Percentiles rank a stretch among this genome's conserved stretches.
These are phyloP conservation scores for Ophiostoma pallidulum DNA, from an alignment of 2,329 filamentous ascomycete genomes.

Conservation along the genomic window DNA sequence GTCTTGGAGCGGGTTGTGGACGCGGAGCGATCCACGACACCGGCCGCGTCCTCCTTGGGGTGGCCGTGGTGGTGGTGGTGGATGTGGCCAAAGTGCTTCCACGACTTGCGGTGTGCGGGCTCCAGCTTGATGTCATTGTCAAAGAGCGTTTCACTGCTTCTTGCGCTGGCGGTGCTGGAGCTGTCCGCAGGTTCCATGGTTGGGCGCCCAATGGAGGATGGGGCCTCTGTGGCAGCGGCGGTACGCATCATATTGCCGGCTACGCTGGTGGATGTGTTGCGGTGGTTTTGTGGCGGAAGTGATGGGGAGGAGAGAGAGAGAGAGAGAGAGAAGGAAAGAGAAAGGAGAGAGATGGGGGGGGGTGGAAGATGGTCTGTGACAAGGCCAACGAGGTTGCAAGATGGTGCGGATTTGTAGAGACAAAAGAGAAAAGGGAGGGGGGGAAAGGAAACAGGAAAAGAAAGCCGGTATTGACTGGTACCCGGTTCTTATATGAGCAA, in stretches of 20 bases:
- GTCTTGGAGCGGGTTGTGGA: slow-evolving; percentile 40
- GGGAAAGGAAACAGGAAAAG: too few species aligned
- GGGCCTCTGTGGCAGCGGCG: neutral
- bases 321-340: neutral
- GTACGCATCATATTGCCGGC: neutral
- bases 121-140: slow-evolving; percentile 22
- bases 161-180: slow-evolving; percentile 20
- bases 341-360: too few species aligned
- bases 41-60: slow-evolving; percentile 7
- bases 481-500: too few species aligned
- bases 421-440: too few species aligned
- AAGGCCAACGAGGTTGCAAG: neutral
- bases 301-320: neutral
- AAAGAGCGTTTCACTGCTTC: slow-evolving; percentile 26
- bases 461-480: too few species aligned
- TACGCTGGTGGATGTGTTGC: too few species aligned
- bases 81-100: slow-evolving; percentile 7
- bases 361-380: too few species aligned
- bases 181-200: neutral
- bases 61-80: neutral
- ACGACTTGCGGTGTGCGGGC: slow-evolving; percentile 10
- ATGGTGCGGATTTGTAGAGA: neutral
- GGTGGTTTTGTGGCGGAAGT: too few species aligned
- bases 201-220: neutral
- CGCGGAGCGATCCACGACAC: slow-evolving; percentile 32